Evolutionary conservation across 805 yeast species (phyloP).

Genomic region (Nakazawaea ernobii): DNA sequence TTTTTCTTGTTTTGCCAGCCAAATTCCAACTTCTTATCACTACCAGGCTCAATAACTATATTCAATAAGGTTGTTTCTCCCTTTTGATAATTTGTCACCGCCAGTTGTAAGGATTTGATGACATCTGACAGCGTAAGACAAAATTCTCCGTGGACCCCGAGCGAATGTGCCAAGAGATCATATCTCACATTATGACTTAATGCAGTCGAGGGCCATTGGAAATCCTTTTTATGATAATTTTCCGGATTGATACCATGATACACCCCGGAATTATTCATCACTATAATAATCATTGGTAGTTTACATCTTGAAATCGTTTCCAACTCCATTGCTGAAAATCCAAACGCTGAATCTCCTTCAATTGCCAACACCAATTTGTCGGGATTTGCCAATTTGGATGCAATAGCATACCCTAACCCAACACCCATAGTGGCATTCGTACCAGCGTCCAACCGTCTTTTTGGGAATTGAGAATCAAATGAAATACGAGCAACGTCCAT

Average conservation of each 20-base stretch:
- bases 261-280: conserved; percentile 73
- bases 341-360: conserved; percentile 77
- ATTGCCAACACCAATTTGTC: conserved; percentile 45
- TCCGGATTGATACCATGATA: conserved; percentile 52
- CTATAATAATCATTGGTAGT: conserved; percentile 49
- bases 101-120: conserved; percentile 22
- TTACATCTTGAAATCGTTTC: conserved; percentile 57
- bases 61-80: conserved; percentile 44
- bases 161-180: conserved; percentile 46
- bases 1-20: conserved; percentile 61
- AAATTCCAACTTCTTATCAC: conserved; percentile 48
- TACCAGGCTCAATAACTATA: conserved; percentile 57
- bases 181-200: conserved; percentile 51
- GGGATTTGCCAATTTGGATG: conserved; percentile 45
- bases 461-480: conserved; percentile 47
- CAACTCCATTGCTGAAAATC: conserved; percentile 67
- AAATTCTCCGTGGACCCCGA: conserved; percentile 52
- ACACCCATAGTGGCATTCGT: conserved; percentile 78
- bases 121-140: conserved; percentile 39
- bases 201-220: conserved; percentile 52
- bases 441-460: conserved; percentile 61
- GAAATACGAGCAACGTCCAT: conserved; percentile 67
- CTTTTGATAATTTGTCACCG: conserved; percentile 24
- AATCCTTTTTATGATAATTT: conserved; percentile 17
- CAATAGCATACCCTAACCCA: conserved; percentile 65